Conservation (phyloP, 176 grass and related monocot genomes). For the Carex cristatella region DNA sequence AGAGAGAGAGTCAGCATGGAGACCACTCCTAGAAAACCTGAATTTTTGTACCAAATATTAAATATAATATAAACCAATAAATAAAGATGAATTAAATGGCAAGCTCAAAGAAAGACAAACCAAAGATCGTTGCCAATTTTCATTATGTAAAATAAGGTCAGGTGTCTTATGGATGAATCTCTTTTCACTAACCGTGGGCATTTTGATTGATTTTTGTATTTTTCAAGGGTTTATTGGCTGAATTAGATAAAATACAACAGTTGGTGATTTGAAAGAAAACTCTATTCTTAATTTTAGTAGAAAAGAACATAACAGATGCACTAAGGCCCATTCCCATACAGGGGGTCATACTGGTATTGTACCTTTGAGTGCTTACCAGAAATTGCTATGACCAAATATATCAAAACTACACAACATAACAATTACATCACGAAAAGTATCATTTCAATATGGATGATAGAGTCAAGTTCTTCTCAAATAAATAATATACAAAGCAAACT, state of each 20-base stretch:
- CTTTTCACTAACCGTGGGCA: background rate
- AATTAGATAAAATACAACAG: background rate
- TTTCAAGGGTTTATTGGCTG: background rate
- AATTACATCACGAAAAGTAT: background rate
- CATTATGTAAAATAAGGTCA: no score
- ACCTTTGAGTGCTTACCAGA: background rate
- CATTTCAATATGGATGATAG: background rate
- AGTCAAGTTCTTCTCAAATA: background rate
- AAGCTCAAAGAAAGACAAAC: background rate
- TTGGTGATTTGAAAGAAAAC: background rate
- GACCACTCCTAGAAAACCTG: conserved; percentile 67
- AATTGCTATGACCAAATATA: background rate
- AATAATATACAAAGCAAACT: background rate
- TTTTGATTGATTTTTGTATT: background rate
- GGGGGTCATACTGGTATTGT: background rate
- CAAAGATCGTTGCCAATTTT: background rate
- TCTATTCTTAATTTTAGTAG: background rate
- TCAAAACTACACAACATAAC: background rate
- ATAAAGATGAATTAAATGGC: conserved; percentile 6
- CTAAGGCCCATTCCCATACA: background rate
- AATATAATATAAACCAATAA: background rate
- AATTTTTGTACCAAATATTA: conserved; percentile 25
- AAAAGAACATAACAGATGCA: background rate
- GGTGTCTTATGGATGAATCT: background rate
- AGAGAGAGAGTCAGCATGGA: conserved; percentile 76